A percentile compares a stretch with the other conserved stretches of the same genome.
Evolutionary conservation across 805 yeast genomes (phyloP).

Genomic region (Yarrowia sp.): DNA sequence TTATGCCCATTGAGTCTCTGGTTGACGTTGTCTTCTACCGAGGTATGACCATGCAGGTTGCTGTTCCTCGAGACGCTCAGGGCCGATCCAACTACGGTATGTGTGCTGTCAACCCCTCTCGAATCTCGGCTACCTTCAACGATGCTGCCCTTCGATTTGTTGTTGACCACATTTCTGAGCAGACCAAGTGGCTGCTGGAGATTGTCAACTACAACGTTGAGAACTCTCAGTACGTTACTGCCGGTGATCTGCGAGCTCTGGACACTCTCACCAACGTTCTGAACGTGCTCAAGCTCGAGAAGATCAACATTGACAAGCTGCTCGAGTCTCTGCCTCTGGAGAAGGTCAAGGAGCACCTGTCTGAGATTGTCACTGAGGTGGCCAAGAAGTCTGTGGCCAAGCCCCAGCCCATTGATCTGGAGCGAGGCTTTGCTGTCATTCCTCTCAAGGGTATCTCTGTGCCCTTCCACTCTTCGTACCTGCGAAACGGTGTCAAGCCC

Average conservation of each 20-base stretch:
- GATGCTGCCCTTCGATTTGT: constrained; percentile 95
- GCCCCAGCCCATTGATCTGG: constrained; percentile 95
- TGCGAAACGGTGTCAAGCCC: constrained; percentile 98
- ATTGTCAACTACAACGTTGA: constrained; percentile 98
- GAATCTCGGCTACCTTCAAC: constrained; percentile 85
- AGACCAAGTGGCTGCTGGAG: constrained; percentile 93
- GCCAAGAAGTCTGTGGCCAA: constrained; percentile 81
- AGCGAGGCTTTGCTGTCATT: constrained; percentile 97
- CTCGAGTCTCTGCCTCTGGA: constrained; percentile 84
- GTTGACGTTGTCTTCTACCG: constrained; percentile 98
- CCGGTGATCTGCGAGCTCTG: constrained; percentile 96
- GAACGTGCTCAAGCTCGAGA: constrained; percentile 91
- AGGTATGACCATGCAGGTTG: constrained; percentile 99
- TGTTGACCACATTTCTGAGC: constrained; percentile 81
- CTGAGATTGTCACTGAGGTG: constrained; percentile 86
- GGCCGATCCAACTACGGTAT: constrained; percentile 99
- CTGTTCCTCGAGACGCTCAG: constrained; percentile 93
- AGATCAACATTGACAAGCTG: constrained; percentile 88
- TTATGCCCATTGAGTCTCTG: constrained; percentile 96
- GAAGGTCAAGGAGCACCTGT: constrained; percentile 85
- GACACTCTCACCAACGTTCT: constrained; percentile 92
- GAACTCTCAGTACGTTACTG: constrained; percentile 97
- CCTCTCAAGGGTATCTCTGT: constrained; percentile 99
- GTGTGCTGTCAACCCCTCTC: constrained; percentile 97
- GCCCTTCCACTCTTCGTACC: constrained; percentile 99